Evolutionary conservation across 768 basidiomycete genomes (phyloP).

Genomic region (Suillus luteus): DNA sequence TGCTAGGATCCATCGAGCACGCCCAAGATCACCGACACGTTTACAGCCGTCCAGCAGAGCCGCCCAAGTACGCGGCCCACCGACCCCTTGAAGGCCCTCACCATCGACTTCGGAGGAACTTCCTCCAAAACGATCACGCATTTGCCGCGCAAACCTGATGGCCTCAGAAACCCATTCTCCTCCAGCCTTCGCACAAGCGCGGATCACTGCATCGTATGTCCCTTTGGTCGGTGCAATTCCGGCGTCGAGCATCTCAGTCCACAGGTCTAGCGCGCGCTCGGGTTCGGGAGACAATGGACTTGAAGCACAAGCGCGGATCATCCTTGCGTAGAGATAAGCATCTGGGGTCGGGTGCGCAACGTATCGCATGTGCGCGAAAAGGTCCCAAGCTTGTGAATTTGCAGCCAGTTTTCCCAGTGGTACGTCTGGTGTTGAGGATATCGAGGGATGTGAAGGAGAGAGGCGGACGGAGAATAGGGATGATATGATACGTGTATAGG

Average conservation of each 20-base stretch:
- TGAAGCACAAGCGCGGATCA: constrained; percentile 85
- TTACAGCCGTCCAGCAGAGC: constrained; percentile 92
- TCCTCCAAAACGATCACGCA: constrained; percentile 79
- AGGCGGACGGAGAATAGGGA: constrained; percentile 52
- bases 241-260: constrained; percentile 89
- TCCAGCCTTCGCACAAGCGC: constrained; percentile 74
- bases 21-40: constrained; percentile 76
- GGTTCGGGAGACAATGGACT: constrained; percentile 66
- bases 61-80: constrained; percentile 67
- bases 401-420: constrained; percentile 43
- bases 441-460: constrained; percentile 22
- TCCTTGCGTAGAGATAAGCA: constrained; percentile 68
- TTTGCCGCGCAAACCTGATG: constrained; percentile 81
- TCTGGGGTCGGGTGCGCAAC: constrained; percentile 86
- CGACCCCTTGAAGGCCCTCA: constrained; percentile 23
- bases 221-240: constrained; percentile 60
- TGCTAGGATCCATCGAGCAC: constrained; percentile 88
- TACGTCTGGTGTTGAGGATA: background rate
- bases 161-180: constrained; percentile 75
- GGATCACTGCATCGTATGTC: constrained; percentile 82
- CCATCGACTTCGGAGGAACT: constrained; percentile 42
- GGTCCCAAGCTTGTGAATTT: constrained; percentile 87
- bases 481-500: constrained; percentile 72
- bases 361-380: constrained; percentile 95
- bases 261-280: constrained; percentile 90